These are phyloP conservation scores for Peniophora sp. DNA, from an alignment of 1,284 basidiomycete species.

Conservation along the genomic window DNA sequence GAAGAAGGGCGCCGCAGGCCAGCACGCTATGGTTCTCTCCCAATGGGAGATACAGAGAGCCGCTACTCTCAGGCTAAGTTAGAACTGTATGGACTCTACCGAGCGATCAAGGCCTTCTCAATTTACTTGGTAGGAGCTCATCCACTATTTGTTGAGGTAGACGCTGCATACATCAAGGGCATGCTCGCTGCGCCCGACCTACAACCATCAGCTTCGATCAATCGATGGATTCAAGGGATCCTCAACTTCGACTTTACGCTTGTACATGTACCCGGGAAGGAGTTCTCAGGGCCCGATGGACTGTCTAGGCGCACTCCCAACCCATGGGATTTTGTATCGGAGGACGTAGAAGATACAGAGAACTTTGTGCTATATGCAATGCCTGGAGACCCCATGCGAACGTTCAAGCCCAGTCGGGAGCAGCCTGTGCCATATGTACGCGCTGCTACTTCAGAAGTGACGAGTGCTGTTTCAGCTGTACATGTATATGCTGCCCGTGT, in stretches of 20 bases:
- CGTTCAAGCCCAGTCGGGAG: too few species aligned
- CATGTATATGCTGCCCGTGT: too few species aligned
- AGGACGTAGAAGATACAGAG: too few species aligned
- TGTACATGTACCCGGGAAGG: constrained; percentile 23
- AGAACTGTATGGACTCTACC: constrained; percentile 31
- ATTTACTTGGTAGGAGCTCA: constrained; percentile 26
- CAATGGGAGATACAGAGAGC: constrained; percentile 25
- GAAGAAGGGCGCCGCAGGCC: constrained; percentile 5
- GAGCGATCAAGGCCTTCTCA: constrained; percentile 18
- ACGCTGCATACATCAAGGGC: constrained; percentile 29
- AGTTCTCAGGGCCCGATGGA: constrained; percentile 20
- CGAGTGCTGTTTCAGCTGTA: too few species aligned
- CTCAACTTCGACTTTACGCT: constrained; percentile 29
- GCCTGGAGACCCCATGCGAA: too few species aligned
- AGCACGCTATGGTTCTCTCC: constrained; percentile 17
- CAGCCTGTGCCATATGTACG: too few species aligned
- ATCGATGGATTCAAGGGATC: constrained; percentile 31
- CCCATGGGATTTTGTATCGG: background rate
- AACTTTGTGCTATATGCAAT: too few species aligned
- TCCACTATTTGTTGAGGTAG: constrained; percentile 22
- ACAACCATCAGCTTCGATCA: constrained; percentile 28
- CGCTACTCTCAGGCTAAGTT: constrained; percentile 33
- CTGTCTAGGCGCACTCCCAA: constrained; percentile 17
- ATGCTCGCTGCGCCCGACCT: constrained; percentile 30
- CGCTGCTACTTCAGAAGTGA: too few species aligned